Percentiles rank a stretch among this genome's conserved stretches.
phyloP scores from a whole-genome alignment of 2,329 filamentous ascomycete genomes.

The Aphanoascus verrucosus region DNA sequence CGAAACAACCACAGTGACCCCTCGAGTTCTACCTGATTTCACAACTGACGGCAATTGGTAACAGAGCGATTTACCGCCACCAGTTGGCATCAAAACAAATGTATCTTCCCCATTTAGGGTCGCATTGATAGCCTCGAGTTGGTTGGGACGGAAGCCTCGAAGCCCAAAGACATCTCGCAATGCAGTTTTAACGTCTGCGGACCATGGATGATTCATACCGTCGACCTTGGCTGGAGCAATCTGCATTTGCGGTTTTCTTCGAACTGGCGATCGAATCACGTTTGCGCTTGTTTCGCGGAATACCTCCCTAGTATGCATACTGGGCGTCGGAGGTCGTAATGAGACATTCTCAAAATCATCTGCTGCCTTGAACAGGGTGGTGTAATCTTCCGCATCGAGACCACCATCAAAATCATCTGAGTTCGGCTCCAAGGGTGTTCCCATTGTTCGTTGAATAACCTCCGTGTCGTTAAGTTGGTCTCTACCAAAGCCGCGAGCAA shows the following conservation, averaged over 20 bases:
- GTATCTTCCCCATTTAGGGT: conserved; percentile 78
- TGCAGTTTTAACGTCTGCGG: conserved; percentile 67
- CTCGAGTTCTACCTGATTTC: conserved; percentile 64
- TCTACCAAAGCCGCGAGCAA: conserved; percentile 15
- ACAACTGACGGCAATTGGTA: conserved; percentile 90
- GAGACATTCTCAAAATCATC: conserved; percentile 27
- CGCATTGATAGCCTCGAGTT: conserved; percentile 90
- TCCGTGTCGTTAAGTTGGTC: conserved; percentile 21
- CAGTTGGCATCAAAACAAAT: conserved; percentile 96
- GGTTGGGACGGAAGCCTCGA: conserved; percentile 76
- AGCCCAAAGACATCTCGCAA: conserved; percentile 76
- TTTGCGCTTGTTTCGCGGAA: conserved; percentile 37
- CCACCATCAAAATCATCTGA: conserved; percentile 33
- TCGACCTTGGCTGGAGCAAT: neutral
- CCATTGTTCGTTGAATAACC: conserved; percentile 34
- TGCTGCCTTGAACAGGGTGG: conserved; percentile 35
- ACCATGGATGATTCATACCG: conserved; percentile 55
- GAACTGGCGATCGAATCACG: conserved; percentile 21
- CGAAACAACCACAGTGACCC: conserved; percentile 89
- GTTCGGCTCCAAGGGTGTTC: conserved; percentile 23
- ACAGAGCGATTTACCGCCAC: conserved; percentile 90
- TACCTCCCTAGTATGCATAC: conserved; percentile 23
- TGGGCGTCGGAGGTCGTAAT: neutral
- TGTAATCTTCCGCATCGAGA: conserved; percentile 35
- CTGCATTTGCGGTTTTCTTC: conserved; percentile 20